These are phyloP conservation scores for Saururus chinensis DNA, from an alignment of 164 flowering plant genomes.

Conservation along the genomic window DNA sequence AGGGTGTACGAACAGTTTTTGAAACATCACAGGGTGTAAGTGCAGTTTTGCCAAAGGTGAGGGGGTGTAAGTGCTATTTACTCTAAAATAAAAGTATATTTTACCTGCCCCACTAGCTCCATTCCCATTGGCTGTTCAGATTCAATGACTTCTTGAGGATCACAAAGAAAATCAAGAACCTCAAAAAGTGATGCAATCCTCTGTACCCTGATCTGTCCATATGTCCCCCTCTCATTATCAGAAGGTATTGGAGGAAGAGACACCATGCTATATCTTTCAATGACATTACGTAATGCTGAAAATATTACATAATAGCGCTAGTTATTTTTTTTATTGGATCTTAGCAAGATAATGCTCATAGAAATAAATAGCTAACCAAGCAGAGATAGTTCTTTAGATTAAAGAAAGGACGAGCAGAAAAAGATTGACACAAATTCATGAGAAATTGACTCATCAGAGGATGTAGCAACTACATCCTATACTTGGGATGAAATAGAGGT, in stretches of 20 bases:
- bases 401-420: neutral
- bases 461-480: neutral
- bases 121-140: slow-evolving; percentile 64
- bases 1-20: too few relatives aligned
- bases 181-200: slow-evolving; percentile 45
- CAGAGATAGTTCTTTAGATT: neutral
- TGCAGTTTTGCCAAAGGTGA: too few relatives aligned
- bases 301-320: slow-evolving; percentile 1
- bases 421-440: neutral
- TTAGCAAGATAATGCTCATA: too few relatives aligned
- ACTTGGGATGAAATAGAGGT: neutral
- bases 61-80: too few relatives aligned
- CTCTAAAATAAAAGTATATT: too few relatives aligned
- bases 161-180: slow-evolving; percentile 16
- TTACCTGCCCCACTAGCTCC: slow-evolving; percentile 85
- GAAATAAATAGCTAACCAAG: neutral
- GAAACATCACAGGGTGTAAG: too few relatives aligned
- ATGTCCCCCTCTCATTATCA: slow-evolving; percentile 40
- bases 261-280: slow-evolving; percentile 32
- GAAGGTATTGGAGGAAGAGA: slow-evolving; percentile 52
- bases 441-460: neutral
- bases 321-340: neutral
- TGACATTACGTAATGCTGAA: slow-evolving; percentile 67
- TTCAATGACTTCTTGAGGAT: slow-evolving; percentile 32
- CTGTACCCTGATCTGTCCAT: slow-evolving; percentile 51